Conservation (phyloP, 495 filamentous ascomycete species). For the Chlorociboria aeruginascens region DNA sequence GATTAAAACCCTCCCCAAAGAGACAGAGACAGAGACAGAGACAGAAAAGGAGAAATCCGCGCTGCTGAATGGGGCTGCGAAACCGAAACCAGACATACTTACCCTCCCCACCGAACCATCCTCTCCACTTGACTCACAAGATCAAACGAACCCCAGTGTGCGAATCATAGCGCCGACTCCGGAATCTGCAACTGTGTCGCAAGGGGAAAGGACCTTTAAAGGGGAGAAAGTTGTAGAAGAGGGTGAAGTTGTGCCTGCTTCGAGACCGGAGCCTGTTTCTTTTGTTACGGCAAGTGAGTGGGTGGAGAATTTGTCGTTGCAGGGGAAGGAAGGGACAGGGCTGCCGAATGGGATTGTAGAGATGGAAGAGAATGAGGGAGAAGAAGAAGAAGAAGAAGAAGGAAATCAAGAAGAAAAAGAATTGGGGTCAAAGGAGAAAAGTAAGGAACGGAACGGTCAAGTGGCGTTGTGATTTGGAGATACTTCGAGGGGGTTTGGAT, state of each 20-base stretch:
- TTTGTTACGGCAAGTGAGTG: conserved; percentile 12
- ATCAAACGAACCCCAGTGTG: neutral
- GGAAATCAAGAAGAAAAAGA: neutral
- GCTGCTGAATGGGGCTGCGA: neutral
- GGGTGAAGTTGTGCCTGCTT: conserved; percentile 4
- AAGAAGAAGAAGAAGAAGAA: neutral
- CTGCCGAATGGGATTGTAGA: neutral
- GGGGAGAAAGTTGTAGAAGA: conserved; percentile 2
- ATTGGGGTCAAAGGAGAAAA: neutral
- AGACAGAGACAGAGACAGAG: neutral
- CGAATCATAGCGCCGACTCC: neutral
- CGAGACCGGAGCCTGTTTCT: conserved; percentile 8
- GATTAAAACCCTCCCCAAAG: conserved; percentile 23
- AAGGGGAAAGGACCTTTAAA: neutral
- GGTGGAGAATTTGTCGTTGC: conserved; percentile 9
- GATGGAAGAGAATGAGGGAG: neutral
- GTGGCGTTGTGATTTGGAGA: too few relatives aligned
- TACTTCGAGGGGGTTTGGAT: too few relatives aligned
- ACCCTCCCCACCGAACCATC: neutral
- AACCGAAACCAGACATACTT: neutral
- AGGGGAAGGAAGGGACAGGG: conserved; percentile 7
- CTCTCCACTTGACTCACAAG: neutral
- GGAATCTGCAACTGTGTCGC: neutral
- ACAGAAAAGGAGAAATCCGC: neutral
- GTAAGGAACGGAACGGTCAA: too few relatives aligned